Conservation (phyloP, 257 asterid genomes). For the Solanum chmielewskii region DNA sequence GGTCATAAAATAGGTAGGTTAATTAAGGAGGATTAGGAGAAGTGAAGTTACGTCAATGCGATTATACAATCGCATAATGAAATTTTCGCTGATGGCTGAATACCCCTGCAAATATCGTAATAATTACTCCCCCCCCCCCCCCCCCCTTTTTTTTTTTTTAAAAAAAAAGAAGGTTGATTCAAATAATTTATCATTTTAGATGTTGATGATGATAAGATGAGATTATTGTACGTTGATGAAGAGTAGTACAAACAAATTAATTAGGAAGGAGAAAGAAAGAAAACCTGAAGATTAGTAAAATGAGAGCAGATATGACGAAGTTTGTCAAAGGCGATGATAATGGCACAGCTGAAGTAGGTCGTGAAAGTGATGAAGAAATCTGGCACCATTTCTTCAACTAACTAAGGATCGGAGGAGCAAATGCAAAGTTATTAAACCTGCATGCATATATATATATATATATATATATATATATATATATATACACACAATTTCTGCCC, state of each 20-base stretch:
- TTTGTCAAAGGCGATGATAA: slow-evolving; percentile 90
- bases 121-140: no score
- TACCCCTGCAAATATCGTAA: slow-evolving; percentile 43
- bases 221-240: no score
- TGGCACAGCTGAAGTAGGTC: slow-evolving; percentile 92
- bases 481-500: no score
- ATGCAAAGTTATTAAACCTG: background rate
- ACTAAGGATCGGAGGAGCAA: background rate
- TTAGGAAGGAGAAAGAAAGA: background rate
- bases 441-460: background rate
- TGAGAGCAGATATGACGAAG: slow-evolving; percentile 74
- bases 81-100: slow-evolving; percentile 96
- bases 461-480: no score
- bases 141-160: no score
- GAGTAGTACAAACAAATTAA: background rate
- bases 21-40: background rate
- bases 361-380: slow-evolving; percentile 76
- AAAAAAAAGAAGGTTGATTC: no score
- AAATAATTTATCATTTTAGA: no score
- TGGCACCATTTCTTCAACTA: slow-evolving; percentile 29
- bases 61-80: slow-evolving; percentile 71
- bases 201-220: no score
- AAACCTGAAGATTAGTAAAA: slow-evolving; percentile 59
- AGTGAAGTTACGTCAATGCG: slow-evolving; percentile 63
- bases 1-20: background rate